Conservation (phyloP, 441 rosid species). For the Euphorbia celastroides region DNA sequence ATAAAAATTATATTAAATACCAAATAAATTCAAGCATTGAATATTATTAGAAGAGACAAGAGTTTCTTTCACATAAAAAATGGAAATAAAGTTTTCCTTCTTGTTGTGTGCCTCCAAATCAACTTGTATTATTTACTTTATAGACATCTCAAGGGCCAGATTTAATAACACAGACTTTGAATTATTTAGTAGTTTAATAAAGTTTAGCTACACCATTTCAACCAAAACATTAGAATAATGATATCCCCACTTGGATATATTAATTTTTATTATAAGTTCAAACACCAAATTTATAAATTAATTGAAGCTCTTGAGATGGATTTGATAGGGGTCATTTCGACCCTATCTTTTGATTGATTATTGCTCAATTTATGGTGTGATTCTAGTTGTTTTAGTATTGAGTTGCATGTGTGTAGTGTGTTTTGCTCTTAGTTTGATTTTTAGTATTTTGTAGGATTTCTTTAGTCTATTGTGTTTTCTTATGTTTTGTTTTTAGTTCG, state of each 20-base stretch:
- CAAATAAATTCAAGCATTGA: neutral
- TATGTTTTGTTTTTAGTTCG: no score
- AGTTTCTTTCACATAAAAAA: slow-evolving; percentile 20
- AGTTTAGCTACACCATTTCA: slow-evolving; percentile 24
- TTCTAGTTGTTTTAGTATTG: no score
- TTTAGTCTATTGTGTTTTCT: no score
- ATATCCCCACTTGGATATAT: slow-evolving; percentile 29
- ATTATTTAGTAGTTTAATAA: neutral
- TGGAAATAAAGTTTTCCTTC: slow-evolving; percentile 6
- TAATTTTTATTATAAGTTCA: slow-evolving; percentile 7
- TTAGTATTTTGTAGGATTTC: no score
- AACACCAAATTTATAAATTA: slow-evolving; percentile 1
- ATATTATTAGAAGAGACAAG: slow-evolving; percentile 28
- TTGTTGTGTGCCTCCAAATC: slow-evolving; percentile 9
- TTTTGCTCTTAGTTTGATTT: no score
- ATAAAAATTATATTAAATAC: slow-evolving; percentile 21
- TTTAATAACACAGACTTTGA: neutral
- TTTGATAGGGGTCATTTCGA: no score
- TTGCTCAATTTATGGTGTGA: no score
- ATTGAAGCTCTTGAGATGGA: slow-evolving; percentile 34
- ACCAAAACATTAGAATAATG: slow-evolving; percentile 33
- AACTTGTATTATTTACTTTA: slow-evolving; percentile 20
- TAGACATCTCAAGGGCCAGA: slow-evolving; percentile 18
- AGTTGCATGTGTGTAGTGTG: no score
- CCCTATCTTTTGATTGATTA: no score